Evolutionary conservation across 352 stramenopile genomes (phyloP), one percentile per base, ranked within the genome.

Genomic region (Pythium plurisporium): DNA sequence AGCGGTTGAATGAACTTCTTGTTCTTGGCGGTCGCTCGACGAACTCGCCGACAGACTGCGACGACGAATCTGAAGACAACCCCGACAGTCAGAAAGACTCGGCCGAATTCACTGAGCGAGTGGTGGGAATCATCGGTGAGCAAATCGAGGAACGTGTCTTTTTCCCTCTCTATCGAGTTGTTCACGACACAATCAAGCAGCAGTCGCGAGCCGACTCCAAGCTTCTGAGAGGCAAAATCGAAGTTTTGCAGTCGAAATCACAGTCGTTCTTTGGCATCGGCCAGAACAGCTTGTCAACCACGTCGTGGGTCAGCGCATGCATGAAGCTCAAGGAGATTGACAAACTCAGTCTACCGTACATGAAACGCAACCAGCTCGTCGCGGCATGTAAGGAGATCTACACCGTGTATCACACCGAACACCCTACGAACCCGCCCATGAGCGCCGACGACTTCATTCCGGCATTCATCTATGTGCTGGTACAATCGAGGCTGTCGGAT

Each of bases 61-160:
- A 10, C 17, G 41, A n/a, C 26, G n/a, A 45, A 23, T 70, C 52
- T 10, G 68, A 76, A 22, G 69, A 69, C 15, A 68, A 62, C 43
- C 51, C 80, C 34, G 46, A 69, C 23, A 27, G 26, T 29, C 26
- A 43, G 26, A 53, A 70, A 9, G 67, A 73, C 45, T 49, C 72
- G 8, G 69, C 59, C 37, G 79, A 87, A 33, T 84, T 86, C 49
- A 85, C 72, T 7, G 79, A 88, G 33, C 72, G 67, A 29, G 84
- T 89, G 44, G 62, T 89, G 38, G 54, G 58, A 15, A 86, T 93
- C 57, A 83, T 93, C 27, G 74, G 86, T 33, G 79, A 93, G 46
- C 81, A 95, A 62, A 87, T 93, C 49, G 85, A 95, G 48, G 85
- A 93, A 69, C 79, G 82, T 41, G 74, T 95, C 12, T 87, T 92